phyloP scores from a whole-genome alignment of 257 asterid species.

The Fraxinus pennsylvanica region DNA sequence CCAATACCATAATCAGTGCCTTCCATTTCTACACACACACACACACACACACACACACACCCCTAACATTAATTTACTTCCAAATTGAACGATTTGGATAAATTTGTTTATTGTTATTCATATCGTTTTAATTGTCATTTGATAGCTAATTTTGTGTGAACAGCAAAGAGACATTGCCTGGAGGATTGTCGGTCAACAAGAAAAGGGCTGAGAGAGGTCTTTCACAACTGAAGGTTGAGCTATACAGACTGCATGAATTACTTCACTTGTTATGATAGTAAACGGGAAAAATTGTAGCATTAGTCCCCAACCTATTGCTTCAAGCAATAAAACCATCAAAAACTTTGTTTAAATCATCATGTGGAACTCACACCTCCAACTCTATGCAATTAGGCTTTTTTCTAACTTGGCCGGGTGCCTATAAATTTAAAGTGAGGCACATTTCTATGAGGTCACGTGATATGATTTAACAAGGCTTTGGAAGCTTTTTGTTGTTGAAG shows the following conservation, averaged over 20 bases:
- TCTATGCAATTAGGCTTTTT: background rate
- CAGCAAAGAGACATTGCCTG: slow-evolving; percentile 87
- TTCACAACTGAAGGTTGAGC: slow-evolving; percentile 62
- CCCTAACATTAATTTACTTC: background rate
- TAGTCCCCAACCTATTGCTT: background rate
- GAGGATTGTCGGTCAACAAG: slow-evolving; percentile 82
- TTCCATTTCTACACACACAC: background rate
- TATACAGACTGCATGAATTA: slow-evolving; percentile 4
- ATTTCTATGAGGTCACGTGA: too few relatives aligned
- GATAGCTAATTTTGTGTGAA: slow-evolving; percentile 31
- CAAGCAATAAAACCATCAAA: background rate
- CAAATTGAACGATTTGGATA: background rate
- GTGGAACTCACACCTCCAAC: background rate
- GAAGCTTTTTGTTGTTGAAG: background rate
- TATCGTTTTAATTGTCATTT: background rate
- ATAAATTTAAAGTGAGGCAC: background rate
- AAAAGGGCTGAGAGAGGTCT: slow-evolving; percentile 83
- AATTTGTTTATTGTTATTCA: slow-evolving; percentile 2
- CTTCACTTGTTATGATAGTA: background rate
- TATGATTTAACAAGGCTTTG: background rate
- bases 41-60: too few relatives aligned
- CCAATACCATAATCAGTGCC: background rate
- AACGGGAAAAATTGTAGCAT: background rate
- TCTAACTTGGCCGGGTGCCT: background rate
- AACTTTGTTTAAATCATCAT: background rate